These are phyloP conservation scores for Omphalotus guepiniiformis DNA, from an alignment of 768 basidiomycete genomes.

Conservation along the genomic window DNA sequence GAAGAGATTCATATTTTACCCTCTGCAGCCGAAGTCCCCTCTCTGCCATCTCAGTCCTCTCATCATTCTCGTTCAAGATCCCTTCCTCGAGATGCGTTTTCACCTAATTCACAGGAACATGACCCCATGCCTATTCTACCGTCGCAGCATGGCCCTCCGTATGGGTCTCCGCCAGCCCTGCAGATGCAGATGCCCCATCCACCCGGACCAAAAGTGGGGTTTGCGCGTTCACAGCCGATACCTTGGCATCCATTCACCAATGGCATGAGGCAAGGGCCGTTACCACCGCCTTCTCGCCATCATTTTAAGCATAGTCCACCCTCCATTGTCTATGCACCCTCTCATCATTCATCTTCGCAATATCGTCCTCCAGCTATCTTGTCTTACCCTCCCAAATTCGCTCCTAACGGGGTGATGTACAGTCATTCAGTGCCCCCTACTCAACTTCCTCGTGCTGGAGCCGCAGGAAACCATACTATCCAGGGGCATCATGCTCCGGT, in stretches of 20 bases:
- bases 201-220: constrained; percentile 27
- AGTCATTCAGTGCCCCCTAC: constrained; percentile 53
- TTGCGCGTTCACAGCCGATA: constrained; percentile 37
- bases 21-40: constrained; percentile 35
- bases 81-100: constrained; percentile 36
- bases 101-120: constrained; percentile 25
- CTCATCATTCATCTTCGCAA: constrained; percentile 42
- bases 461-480: constrained; percentile 31
- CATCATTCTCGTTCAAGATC: constrained; percentile 42
- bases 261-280: constrained; percentile 19
- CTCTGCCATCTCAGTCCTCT: constrained; percentile 28
- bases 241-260: constrained; percentile 26
- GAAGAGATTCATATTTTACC: constrained; percentile 65
- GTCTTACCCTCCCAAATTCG: constrained; percentile 48
- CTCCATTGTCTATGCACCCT: constrained; percentile 59
- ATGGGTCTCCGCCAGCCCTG: constrained; percentile 22
- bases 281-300: constrained; percentile 30
- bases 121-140: constrained; percentile 20
- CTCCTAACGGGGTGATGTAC: constrained; percentile 60
- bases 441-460: constrained; percentile 40
- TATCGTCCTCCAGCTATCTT: constrained; percentile 61
- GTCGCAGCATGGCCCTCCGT: constrained; percentile 24
- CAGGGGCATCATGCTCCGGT: constrained; percentile 29
- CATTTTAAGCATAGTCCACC: constrained; percentile 39
- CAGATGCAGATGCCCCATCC: constrained; percentile 18